Evolutionary conservation across 2,329 filamentous ascomycete genomes (phyloP), one percentile per base, ranked within the genome.

Genomic region (Diplodia scrobiculata): DNA sequence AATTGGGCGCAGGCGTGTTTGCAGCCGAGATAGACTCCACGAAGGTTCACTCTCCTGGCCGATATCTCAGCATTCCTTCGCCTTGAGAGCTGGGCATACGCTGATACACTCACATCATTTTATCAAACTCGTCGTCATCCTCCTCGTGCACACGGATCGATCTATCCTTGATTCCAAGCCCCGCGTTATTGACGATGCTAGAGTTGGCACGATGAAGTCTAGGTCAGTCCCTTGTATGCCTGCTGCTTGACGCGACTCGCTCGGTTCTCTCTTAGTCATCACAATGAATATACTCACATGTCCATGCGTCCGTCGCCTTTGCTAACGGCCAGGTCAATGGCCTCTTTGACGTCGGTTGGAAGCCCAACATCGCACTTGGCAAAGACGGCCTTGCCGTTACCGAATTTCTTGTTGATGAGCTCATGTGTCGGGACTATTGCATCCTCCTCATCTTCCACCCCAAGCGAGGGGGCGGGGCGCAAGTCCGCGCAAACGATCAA

Each of bases 1-100:
- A 80, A 78, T 52, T 79, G 77, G 3, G 68, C 48, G 10, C 75
- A 70, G 1, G 72, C 77, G 67, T 77, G 77, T 54, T 79, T 79
- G 66, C 72, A 77, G 10, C 78, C 75, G 13, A 79, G 71, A 65
- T 79, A 80, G 5, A 79, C 73, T 6, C 75, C 74, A 34, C 75
- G 75, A 13, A 72, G 71, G 68, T 79, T 79, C 34, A 79, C 72
- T 7, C 68, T 68, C 71, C 78, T 73, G 11, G 7, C 13, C 13
- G 17, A 19, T 13, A n/a, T 19, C 10, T 60, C 38, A 45, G 25
- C 54, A 29, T 36, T 2, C 10, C 1, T 32, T 36, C 34, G 34
- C 34, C 34, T 13, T 36, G 25, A 29, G 19, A 6, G 11, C 5
- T 19, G 29, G n/a, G 11, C 13, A 21, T 19, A 9, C 41, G 6